Evolutionary conservation across 805 yeast genomes (phyloP), one percentile per base, ranked within the genome.

Genomic region (Priceomyces castillae): DNA sequence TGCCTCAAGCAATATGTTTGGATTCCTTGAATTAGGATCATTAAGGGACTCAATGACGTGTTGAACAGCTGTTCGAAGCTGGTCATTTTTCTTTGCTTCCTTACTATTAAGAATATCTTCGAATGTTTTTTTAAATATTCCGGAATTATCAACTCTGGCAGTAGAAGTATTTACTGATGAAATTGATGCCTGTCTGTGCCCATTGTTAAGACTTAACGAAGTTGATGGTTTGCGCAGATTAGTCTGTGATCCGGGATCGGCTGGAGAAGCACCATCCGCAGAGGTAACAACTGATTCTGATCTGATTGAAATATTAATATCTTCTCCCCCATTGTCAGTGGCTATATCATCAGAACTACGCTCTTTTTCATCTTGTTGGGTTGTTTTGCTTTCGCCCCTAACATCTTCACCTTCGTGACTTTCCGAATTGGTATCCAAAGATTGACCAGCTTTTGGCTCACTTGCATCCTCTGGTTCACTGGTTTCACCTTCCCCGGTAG

Each of bases 1-100:
- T 0, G 96, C 86, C 46, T 86, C 92, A 59, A 90, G 87, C 10
- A 92, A 73, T n/a, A 76, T 63, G 22, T 65, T 67, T 28, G 77
- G 74, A 19, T 73, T 69, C 15, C 76, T 74, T 15, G 74, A 53
- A 33, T 60, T 65, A 7, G 67, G 59, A 15, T 64, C 61, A 28
- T 69, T 63, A 39, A 79, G 58, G 14, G 69, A 59, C 38, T 67
- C 74, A 25, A 78, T 57, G 2, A 77, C 77, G 30, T 62, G 67
- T 39, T 71, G 69, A 3, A 65, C 57, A 4, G 71, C 53, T 4
- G 50, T 49, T 31, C 67, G 69, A 41, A 78, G 56, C 19, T 54
- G 58, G 33, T 69, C 73, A 47, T 76, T 69, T 52, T 76, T 77
- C 52, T 76, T 78, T 37, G 81, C 80, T 34, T 85, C 94, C 54